Evolutionary conservation across 768 basidiomycete species (phyloP), one percentile per base, ranked within the genome.

Genomic region (Rhodotorula toruloides): DNA sequence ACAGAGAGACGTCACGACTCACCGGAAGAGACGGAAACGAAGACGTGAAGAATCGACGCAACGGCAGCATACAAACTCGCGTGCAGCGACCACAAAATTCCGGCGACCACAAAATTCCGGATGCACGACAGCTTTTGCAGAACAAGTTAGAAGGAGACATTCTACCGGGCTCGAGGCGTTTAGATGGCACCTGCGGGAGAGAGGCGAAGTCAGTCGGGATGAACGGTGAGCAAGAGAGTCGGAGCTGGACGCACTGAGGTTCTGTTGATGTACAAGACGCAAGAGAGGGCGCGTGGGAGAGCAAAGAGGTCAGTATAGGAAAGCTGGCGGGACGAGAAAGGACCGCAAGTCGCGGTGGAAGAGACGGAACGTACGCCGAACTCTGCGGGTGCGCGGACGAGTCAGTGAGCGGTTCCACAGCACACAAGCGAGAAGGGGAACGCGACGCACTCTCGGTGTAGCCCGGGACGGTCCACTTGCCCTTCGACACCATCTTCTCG

Each of bases 401-500:
- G 37, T 40, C 17, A 40, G 39, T 13, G 29, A 14, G 14, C 3
- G 29, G 32, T 7, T 21, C 14, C 7, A 3, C 1, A 27, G 17
- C 22, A 53, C 22, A 32, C 12, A 27, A 4, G 43, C 0, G 31
- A 22, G 27, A 54, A 17, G n/a, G 31, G 12, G 13, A 8, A n/a
- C n/a, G n/a, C 8, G 12, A 66, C 70, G 32, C 47, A 71, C 70
- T 76, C 72, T 79, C 79, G 72, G 76, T 75, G 78, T 79, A 79
- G 42, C 92, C 93, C 75, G 94, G 94, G 64, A 97, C 93, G 75
- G 88, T 91, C 88, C 91, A 96, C 82, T 97, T 96, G 79, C 93
- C 93, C 81, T 97, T 92, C 84, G 88, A 86, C 70, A 97, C 79
- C 91, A 96, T 94, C 72, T 83, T 88, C 81, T 97, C 91, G 65